Conservation (phyloP, 371 early-diverging fungal species). For the Mucor racemosus region DNA sequence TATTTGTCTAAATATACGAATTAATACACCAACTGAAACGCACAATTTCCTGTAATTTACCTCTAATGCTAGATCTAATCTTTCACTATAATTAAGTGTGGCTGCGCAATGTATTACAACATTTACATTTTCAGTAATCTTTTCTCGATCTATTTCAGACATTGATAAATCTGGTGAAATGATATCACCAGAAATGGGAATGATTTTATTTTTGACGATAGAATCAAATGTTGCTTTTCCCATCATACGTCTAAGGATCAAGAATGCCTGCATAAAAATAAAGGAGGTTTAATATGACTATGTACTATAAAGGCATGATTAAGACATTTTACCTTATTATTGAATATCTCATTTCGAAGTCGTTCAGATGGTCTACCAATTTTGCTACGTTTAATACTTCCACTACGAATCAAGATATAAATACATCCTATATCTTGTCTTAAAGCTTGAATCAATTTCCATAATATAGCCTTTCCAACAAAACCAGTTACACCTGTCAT, state of each 20-base stretch:
- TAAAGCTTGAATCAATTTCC: conserved; percentile 52
- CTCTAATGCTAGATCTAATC: conserved; percentile 63
- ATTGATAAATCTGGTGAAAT: conserved; percentile 62
- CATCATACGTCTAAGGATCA: conserved; percentile 39
- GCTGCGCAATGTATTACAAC: conserved; percentile 70
- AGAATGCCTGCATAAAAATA: conserved; percentile 39
- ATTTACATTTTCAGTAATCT: conserved; percentile 52
- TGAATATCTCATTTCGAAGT: conserved; percentile 48
- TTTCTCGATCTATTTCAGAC: conserved; percentile 49
- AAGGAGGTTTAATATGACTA: not conserved
- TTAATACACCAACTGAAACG: not conserved
- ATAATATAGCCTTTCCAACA: conserved; percentile 65
- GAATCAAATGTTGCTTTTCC: conserved; percentile 44
- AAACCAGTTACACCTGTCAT: conserved; percentile 69
- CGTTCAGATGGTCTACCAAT: conserved; percentile 53
- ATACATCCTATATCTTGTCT: conserved; percentile 39
- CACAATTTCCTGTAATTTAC: conserved; percentile 28
- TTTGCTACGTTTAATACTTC: conserved; percentile 52
- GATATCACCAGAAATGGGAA: conserved; percentile 65
- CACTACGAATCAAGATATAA: conserved; percentile 52
- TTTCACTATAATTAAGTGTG: conserved; percentile 66
- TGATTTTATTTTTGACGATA: conserved; percentile 56
- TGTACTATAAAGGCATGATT: not conserved
- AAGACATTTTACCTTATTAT: conserved; percentile 37
- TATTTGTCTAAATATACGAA: conserved; percentile 50